Base-by-base conservation (phyloP, 768 basidiomycete genomes). In the Inosperma sp. region DNA sequence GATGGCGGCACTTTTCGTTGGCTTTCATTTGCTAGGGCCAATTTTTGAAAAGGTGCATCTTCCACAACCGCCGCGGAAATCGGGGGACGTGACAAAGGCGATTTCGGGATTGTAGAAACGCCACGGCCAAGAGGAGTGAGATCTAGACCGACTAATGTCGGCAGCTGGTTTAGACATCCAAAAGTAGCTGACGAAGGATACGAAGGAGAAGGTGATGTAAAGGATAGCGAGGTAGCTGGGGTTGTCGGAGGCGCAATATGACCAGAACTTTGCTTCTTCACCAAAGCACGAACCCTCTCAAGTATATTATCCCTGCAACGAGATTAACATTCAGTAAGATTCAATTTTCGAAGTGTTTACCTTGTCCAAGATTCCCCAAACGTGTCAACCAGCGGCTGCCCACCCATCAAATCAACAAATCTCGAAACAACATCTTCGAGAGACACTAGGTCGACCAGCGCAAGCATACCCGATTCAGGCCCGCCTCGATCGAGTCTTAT, bases 341-440 rank as follows among this genome's bases (percentile, higher is more conserved):
- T 21, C 22, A 49, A 17, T 36, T 37, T 6, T 14, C 27, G 48
- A 37, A 16, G 44, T 31, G 65, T 79, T 30, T 59, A 88, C 88
- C 74, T 69, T 8, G 72, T 68, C 85, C 86, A 89, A 0, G 64
- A 66, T 2, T 74, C 65, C 0, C 81, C 81, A 41, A 74, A 73
- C n/a, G 46, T 56, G 2, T 58, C 51, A 5, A 79, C 36, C 1
- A 67, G 58, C 1, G 70, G 65, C 23, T 65, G 62, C 1, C 82
- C 80, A 10, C 81, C 82, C 21, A 79, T 63, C 35, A 75, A 50
- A 25, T 62, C 63, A 12, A 77, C 57, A 61, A 87, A 93, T 34
- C 82, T 71, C 25, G 69, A 68, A 25, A 88, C 77, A 1, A 93
- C 86, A 23, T 73, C 66, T 3, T 78, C 79, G 1, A 79, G 63